Base-by-base conservation (phyloP, 768 basidiomycete genomes). In the Tubosaeta sp. region DNA sequence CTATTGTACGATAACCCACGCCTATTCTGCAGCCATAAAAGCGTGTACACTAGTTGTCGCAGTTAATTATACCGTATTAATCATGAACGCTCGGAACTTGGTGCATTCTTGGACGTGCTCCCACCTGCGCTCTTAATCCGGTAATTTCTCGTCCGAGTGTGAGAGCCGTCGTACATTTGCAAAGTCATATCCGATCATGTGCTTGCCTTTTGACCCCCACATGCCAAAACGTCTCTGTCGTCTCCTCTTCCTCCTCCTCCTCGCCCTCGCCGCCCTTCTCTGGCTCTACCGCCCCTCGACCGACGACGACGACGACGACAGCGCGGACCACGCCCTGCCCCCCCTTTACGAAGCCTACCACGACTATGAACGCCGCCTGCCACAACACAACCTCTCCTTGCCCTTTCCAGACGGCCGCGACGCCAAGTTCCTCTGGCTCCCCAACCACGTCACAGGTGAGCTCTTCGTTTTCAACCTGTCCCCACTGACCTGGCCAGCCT, bases 381-480 rank as follows among this genome's bases (percentile, higher is more conserved):
- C 78, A 0, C 80, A 82, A 45, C 76, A 80, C 54, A 61, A 74
- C 50, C 55, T 64, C 0, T 67, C 70, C 0, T 55, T 73, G 4
- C 71, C 72, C 1, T 70, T 64, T 35, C 76, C 76, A 3, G 72
- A 78, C 34, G 76, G 75, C 0, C 58, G 59, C 6, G 64, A 70
- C 35, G 70, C 69, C 1, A 74, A 71, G 48, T 83, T 76, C 57
- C 62, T 84, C 10, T 82, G 73, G 70, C 66, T 72, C 19, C 68
- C 77, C 3, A 80, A 80, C 43, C 79, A 83, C 57, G 75, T 71
- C 14, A 64, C 61, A 5, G 62, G 78, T 74, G 43, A 57, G 73
- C 58, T 11, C 3, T 12, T 37, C 22, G 10, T 3, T n/a, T 25
- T 12, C 1, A 27, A 1, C 1, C 22, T 25, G 7, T 6, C 5